These are phyloP conservation scores for Colletotrichum sp. DNA, from an alignment of 2,329 filamentous ascomycete species.

Conservation along the genomic window DNA sequence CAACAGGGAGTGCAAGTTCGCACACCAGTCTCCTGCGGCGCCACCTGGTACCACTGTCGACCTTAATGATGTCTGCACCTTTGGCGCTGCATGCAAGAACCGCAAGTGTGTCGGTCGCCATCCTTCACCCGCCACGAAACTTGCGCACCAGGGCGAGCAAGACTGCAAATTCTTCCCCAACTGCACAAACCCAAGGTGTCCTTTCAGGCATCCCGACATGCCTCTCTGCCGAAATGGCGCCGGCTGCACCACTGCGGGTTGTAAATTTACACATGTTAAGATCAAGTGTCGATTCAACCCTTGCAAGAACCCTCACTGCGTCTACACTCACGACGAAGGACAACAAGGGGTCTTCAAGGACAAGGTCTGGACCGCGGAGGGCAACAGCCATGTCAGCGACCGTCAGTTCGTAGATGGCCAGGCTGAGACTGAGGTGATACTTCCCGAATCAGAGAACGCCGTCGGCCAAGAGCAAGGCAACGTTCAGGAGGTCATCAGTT, in stretches of 20 bases:
- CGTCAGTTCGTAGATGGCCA: constrained; percentile 82
- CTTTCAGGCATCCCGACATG: constrained; percentile 88
- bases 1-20: constrained; percentile 89
- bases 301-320: constrained; percentile 86
- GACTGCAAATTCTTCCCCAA: constrained; percentile 93
- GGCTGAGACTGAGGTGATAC: constrained; percentile 73
- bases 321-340: constrained; percentile 89
- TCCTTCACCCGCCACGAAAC: constrained; percentile 84
- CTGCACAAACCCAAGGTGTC: constrained; percentile 85
- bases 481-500: constrained; percentile 43
- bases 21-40: constrained; percentile 91
- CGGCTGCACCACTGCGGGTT: constrained; percentile 80
- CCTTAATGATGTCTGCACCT: constrained; percentile 79
- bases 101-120: constrained; percentile 91
- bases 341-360: constrained; percentile 85
- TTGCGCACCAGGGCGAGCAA: constrained; percentile 79
- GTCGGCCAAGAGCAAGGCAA: constrained; percentile 42
- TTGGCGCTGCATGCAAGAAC: constrained; percentile 93
- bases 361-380: constrained; percentile 85
- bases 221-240: constrained; percentile 90
- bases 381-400: constrained; percentile 78
- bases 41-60: constrained; percentile 80
- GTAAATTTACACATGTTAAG: constrained; percentile 88
- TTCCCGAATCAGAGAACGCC: constrained; percentile 54
- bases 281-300: constrained; percentile 90